Percentiles rank a stretch among this genome's conserved stretches.
Conservation (phyloP, 1,284 basidiomycete species). For the Mycosarcoma mackinlayi region DNA sequence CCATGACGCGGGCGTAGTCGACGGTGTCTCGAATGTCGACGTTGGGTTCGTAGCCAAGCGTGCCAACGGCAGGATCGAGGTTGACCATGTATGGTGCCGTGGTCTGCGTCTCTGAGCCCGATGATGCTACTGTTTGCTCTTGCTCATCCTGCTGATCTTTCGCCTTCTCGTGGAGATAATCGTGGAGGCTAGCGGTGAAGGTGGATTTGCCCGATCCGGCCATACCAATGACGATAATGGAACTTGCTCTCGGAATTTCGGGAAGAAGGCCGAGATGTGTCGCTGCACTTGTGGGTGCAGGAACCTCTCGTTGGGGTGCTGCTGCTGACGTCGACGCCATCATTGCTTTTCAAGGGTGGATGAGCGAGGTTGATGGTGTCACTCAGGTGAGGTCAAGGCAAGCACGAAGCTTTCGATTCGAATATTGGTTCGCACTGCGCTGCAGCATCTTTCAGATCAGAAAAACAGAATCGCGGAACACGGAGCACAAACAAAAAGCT, state of each 20-base stretch:
- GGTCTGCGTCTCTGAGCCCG: slow-evolving; percentile 69
- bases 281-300: slow-evolving; percentile 20
- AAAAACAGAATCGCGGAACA: slow-evolving; percentile 7
- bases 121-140: slow-evolving; percentile 7
- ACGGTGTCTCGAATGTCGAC: slow-evolving; percentile 98
- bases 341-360: not conserved
- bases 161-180: slow-evolving; percentile 44
- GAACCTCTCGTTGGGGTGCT: not conserved
- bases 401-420: not conserved
- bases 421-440: not conserved
- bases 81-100: slow-evolving; percentile 88
- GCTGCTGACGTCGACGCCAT: slow-evolving; percentile 24
- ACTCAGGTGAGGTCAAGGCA: too few relatives aligned
- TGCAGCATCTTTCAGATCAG: not conserved
- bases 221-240: slow-evolving; percentile 76
- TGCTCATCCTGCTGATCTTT: slow-evolving; percentile 29
- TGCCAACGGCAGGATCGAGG: slow-evolving; percentile 93
- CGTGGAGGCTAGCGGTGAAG: slow-evolving; percentile 75
- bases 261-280: slow-evolving; percentile 46
- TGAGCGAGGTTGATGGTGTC: slow-evolving; percentile 1
- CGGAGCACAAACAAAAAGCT: slow-evolving; percentile 1
- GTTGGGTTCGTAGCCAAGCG: slow-evolving; percentile 91
- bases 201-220: slow-evolving; percentile 96
- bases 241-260: slow-evolving; percentile 59
- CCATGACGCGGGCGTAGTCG: slow-evolving; percentile 98